Percentiles rank a stretch among this genome's conserved stretches.
These are phyloP conservation scores for Rosa lucieae DNA, from an alignment of 306 rosid genomes.

Conservation along the genomic window DNA sequence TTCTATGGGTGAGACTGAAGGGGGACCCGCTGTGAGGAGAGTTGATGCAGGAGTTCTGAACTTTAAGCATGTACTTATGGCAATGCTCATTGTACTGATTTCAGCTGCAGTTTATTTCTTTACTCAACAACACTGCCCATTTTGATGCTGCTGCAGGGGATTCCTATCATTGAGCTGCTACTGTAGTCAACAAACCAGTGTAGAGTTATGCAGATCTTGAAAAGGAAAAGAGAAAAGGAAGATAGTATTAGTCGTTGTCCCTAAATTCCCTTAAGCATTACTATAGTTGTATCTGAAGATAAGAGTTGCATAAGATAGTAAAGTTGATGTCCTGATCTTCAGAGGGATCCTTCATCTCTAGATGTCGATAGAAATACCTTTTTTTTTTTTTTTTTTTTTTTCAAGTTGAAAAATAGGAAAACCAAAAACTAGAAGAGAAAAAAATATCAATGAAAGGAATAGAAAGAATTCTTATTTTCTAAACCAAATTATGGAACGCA, in stretches of 20 bases:
- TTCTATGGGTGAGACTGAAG: slow-evolving; percentile 30
- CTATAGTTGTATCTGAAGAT: too few species aligned
- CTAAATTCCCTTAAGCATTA: neutral
- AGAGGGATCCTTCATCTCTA: neutral
- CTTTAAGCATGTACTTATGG: slow-evolving; percentile 45
- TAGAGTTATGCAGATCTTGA: neutral
- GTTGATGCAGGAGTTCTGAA: slow-evolving; percentile 70
- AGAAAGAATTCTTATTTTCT: neutral
- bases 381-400: too few species aligned
- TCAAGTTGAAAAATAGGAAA: neutral
- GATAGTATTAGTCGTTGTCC: neutral
- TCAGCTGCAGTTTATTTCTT: slow-evolving; percentile 41
- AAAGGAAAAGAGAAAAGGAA: neutral
- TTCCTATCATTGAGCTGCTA: neutral
- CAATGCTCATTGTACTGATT: slow-evolving; percentile 49
- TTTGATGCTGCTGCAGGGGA: slow-evolving; percentile 27
- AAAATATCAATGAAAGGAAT: neutral
- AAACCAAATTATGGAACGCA: neutral
- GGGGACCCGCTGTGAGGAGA: slow-evolving; percentile 49
- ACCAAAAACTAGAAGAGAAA: neutral
- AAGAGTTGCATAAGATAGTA: neutral
- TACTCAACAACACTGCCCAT: slow-evolving; percentile 23
- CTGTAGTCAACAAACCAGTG: neutral
- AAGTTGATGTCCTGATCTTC: neutral
- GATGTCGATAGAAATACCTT: neutral